Conservation (phyloP, 352 stramenopile species). For the Globisporangium cylindrosporum region DNA sequence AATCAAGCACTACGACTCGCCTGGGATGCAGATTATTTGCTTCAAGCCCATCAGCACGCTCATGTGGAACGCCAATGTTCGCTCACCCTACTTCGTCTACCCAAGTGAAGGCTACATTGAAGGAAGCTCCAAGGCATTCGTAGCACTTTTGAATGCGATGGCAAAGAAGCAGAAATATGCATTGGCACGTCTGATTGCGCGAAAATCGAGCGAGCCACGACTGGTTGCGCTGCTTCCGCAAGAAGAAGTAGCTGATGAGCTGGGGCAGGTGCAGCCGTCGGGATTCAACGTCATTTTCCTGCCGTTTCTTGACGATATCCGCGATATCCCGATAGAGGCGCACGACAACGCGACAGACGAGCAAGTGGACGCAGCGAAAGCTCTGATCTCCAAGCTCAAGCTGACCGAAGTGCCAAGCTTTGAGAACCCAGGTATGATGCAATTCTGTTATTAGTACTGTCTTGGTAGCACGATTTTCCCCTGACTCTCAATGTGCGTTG, state of each 20-base stretch:
- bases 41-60: conserved; percentile 69
- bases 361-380: conserved; percentile 61
- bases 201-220: conserved; percentile 74
- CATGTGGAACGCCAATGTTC: conserved; percentile 67
- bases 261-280: conserved; percentile 75
- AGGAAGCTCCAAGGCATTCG: conserved; percentile 67
- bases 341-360: conserved; percentile 38
- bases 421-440: conserved; percentile 66
- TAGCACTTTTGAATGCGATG: conserved; percentile 69
- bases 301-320: conserved; percentile 81
- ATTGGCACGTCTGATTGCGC: conserved; percentile 62
- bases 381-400: conserved; percentile 71
- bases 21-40: conserved; percentile 75
- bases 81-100: conserved; percentile 79
- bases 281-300: conserved; percentile 80
- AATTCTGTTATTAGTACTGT: neutral
- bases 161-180: conserved; percentile 58
- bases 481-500: neutral
- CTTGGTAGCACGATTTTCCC: neutral
- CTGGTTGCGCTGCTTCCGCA: conserved; percentile 77
- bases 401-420: conserved; percentile 71
- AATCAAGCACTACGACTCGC: conserved; percentile 75
- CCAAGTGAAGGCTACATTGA: conserved; percentile 76
- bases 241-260: conserved; percentile 68
- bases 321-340: conserved; percentile 48